Conservation (phyloP, 2,329 filamentous ascomycete genomes). For the Penicillium occitanis region DNA sequence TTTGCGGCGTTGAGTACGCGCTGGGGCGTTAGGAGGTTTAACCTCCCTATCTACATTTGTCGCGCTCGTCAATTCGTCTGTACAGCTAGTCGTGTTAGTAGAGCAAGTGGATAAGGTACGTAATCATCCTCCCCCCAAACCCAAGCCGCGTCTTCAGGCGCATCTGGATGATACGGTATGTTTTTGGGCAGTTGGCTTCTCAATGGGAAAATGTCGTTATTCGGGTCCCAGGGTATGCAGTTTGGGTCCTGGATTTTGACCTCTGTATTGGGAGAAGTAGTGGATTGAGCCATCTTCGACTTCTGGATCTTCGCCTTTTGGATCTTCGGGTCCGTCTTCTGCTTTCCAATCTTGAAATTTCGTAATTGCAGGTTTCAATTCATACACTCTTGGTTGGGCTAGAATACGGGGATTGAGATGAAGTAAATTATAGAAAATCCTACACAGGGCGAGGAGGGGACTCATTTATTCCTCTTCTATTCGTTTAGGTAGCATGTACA, state of each 20-base stretch:
- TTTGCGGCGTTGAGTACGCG: slow-evolving; percentile 53
- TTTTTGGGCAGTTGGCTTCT: slow-evolving; percentile 52
- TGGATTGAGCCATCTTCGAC: neutral
- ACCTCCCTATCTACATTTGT: slow-evolving; percentile 36
- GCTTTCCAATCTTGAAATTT: no score
- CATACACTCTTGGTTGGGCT: no score
- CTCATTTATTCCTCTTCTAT: no score
- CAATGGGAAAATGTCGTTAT: slow-evolving; percentile 53
- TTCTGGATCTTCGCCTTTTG: no score
- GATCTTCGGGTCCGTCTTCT: no score
- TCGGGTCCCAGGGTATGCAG: slow-evolving; percentile 54
- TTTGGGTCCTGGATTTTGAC: slow-evolving; percentile 28
- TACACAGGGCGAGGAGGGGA: neutral
- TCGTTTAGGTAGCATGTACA: neutral
- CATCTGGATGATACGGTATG: slow-evolving; percentile 44
- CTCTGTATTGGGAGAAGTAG: neutral
- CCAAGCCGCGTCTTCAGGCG: slow-evolving; percentile 59
- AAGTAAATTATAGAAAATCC: neutral
- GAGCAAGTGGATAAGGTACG: slow-evolving; percentile 31
- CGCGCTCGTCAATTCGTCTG: no score
- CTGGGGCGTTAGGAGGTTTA: slow-evolving; percentile 58
- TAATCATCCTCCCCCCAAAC: slow-evolving; percentile 60
- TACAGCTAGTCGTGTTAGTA: no score
- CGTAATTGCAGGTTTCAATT: neutral
- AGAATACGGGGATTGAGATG: no score